A percentile compares a stretch with the other conserved stretches of the same genome.
Evolutionary conservation across 108 stramenopile genomes (phyloP).

Genomic region (Seminavis robusta): DNA sequence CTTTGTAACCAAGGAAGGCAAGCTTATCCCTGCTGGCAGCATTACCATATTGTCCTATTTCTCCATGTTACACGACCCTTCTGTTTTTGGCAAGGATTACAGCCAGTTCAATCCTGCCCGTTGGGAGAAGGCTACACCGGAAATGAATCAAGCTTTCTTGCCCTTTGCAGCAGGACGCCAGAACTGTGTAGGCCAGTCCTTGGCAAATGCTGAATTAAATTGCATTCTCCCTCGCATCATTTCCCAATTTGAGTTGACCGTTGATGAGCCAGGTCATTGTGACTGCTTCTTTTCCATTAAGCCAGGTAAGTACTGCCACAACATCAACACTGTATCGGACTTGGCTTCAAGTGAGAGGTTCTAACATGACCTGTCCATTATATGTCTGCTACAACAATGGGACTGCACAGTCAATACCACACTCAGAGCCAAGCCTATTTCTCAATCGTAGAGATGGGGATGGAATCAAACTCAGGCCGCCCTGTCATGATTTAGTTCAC

Average conservation of each 20-base stretch:
- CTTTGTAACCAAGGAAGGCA: too few relatives aligned
- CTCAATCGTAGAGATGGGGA: too few relatives aligned
- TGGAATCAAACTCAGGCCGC: too few relatives aligned
- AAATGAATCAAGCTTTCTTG: constrained; percentile 24
- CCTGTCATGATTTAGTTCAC: too few relatives aligned
- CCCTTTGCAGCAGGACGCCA: constrained; percentile 39
- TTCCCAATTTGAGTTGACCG: constrained; percentile 22
- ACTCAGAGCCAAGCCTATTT: too few relatives aligned
- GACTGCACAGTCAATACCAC: too few relatives aligned
- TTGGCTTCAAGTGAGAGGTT: too few relatives aligned
- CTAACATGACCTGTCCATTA: too few relatives aligned
- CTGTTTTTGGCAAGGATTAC: constrained; percentile 26
- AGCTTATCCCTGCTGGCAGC: constrained; percentile 40
- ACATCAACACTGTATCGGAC: too few relatives aligned
- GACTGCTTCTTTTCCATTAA: constrained; percentile 29
- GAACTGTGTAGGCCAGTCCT: constrained; percentile 46
- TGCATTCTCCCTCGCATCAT: constrained; percentile 27
- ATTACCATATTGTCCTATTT: constrained; percentile 17
- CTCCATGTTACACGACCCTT: constrained; percentile 24
- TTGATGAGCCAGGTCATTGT: constrained; percentile 13
- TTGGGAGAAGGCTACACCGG: constrained; percentile 38
- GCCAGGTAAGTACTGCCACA: too few relatives aligned
- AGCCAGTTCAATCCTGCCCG: constrained; percentile 37
- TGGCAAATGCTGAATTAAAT: constrained; percentile 40
- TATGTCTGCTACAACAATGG: too few relatives aligned